These are phyloP conservation scores for Neurospora sp. DNA, from an alignment of 495 filamentous ascomycete species.

Conservation along the genomic window DNA sequence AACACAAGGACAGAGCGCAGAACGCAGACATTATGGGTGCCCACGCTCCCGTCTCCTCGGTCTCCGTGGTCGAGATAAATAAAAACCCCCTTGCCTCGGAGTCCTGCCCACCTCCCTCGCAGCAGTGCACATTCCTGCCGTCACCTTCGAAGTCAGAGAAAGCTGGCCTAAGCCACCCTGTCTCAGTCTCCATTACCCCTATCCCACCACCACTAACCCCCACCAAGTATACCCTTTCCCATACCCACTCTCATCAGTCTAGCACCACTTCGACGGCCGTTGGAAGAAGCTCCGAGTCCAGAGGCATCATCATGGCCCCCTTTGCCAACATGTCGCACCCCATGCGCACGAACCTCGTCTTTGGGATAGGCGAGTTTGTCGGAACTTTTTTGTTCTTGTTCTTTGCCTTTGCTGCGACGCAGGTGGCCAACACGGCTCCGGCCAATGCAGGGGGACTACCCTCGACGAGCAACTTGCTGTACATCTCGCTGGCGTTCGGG, in stretches of 20 bases:
- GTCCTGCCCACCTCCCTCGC: background rate
- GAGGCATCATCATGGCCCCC: background rate
- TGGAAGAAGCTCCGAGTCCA: background rate
- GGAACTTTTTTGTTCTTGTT: slow-evolving; percentile 80
- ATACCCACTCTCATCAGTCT: background rate
- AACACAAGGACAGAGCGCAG: background rate
- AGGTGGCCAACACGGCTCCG: slow-evolving; percentile 50
- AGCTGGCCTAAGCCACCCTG: background rate
- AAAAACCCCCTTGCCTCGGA: background rate
- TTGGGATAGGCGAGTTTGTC: slow-evolving; percentile 58
- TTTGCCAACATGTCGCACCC: background rate
- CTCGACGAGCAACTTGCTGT: slow-evolving; percentile 45
- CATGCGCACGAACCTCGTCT: slow-evolving; percentile 43
- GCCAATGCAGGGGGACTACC: slow-evolving; percentile 7
- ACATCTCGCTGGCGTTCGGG: slow-evolving; percentile 62
- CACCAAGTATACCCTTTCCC: background rate
- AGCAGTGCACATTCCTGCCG: background rate
- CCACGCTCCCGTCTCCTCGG: background rate
- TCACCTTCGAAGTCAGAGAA: background rate
- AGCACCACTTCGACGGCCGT: background rate
- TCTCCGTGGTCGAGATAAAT: background rate
- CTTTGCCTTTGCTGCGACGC: slow-evolving; percentile 70
- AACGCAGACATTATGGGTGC: background rate
- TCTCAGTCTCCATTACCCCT: background rate
- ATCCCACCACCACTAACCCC: background rate